Evolutionary conservation across 2,329 filamentous ascomycete genomes (phyloP), one percentile per base, ranked within the genome.

Genomic region (Corinectria fuckeliana): DNA sequence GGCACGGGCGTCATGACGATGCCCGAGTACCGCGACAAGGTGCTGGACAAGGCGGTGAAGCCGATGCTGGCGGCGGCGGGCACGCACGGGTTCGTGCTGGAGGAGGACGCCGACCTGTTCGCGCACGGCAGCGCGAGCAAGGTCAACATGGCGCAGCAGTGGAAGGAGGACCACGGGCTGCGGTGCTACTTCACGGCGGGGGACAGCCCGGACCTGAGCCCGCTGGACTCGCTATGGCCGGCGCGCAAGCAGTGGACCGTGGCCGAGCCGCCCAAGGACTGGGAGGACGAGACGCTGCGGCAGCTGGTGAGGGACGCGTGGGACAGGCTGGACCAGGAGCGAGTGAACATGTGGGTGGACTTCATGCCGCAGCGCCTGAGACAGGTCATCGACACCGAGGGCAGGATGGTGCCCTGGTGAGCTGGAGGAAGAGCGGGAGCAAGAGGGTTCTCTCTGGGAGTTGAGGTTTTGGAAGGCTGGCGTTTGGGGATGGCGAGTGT

Each of bases 141-240:
- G 62, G 66, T 71, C 55, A 77, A 76, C 64, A 14, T 62, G 14
- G 74, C 70, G 23, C 75, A 76, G 63, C 64, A 72, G 63, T 77
- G 75, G 75, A 77, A 77, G 57, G 72, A 75, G 11, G 67, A 62
- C 28, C 66, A 74, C 36, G 69, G 67, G 1, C 61, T 77, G 25
- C 66, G 70, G 23, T 71, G 68, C 64, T 64, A 74, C 57, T 76
- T 74, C 56, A 76, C 68, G 64, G 77, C 75, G 53, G 71, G 74
- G 6, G 75, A 77, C 44, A 74, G 74, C 45, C 75, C 75, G 4
- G 75, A 77, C 54, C 62, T 77, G 45, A 75, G 66, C 62, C 74
- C 74, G 7, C 66, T 77, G 21, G 75, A 77, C 57, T 69, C 71
- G 23, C 59, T 76, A 11, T 77, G 74, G 75, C 74, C 74, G 47